Conservation (phyloP, 1,284 basidiomycete species). For the Naganishia liquefaciens region DNA sequence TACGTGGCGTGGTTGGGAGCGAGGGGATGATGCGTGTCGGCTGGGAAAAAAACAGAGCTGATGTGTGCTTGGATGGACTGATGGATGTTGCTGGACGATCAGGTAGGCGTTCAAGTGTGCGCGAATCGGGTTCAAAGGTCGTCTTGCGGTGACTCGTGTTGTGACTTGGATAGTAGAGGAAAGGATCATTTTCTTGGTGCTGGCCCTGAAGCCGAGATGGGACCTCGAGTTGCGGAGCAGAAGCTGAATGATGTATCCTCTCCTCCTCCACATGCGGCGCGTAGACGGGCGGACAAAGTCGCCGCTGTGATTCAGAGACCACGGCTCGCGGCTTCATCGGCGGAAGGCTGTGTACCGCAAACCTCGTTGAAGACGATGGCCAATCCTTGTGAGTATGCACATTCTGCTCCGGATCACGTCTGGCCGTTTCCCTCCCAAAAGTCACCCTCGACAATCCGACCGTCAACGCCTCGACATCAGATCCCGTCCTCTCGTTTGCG, state of each 20-base stretch:
- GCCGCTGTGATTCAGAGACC: background rate
- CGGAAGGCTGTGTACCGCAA: background rate
- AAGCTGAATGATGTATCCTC: background rate
- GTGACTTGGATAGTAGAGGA: background rate
- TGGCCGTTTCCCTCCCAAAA: background rate
- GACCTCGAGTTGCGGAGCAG: background rate
- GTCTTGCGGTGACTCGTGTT: background rate
- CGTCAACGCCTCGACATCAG: constrained; percentile 20
- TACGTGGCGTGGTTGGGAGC: background rate
- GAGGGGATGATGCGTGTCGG: too few species aligned
- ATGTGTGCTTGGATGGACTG: background rate
- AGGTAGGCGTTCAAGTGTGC: constrained; percentile 8
- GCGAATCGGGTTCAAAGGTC: constrained; percentile 15
- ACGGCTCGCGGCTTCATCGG: background rate
- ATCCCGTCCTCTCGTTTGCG: background rate
- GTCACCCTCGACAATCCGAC: constrained; percentile 2
- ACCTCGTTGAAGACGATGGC: too few species aligned
- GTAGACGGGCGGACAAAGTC: constrained; percentile 5
- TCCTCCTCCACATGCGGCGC: constrained; percentile 15
- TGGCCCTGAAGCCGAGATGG: background rate
- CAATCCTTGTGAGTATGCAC: background rate
- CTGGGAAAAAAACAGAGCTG: too few species aligned
- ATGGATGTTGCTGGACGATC: constrained; percentile 6
- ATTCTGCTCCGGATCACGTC: background rate
- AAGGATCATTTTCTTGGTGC: background rate